phyloP scores from a whole-genome alignment of 176 grass and related monocot genomes.

The Coix lacrymajobi region DNA sequence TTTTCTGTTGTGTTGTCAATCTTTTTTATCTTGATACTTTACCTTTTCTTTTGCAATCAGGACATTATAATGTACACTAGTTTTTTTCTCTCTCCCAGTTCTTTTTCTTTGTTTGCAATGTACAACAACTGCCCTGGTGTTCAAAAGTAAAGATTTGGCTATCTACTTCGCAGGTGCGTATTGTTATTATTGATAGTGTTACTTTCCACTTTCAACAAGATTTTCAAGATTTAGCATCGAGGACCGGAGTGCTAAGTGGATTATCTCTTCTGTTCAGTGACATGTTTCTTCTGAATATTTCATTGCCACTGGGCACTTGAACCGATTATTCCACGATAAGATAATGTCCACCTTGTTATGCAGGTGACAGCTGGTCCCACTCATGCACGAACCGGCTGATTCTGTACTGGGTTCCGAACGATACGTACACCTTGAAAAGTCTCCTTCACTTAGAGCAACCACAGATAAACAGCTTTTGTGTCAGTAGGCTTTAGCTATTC shows the following conservation, averaged over 20 bases:
- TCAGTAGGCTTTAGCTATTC: too few relatives aligned
- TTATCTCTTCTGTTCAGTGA: conserved; percentile 2
- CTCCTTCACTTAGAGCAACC: conserved; percentile 73
- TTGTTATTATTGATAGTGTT: conserved; percentile 87
- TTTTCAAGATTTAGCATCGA: conserved; percentile 84
- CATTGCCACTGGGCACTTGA: not conserved
- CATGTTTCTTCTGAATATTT: conserved; percentile 7
- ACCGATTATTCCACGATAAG: not conserved
- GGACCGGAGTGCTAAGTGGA: conserved; percentile 78
- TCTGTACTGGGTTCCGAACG: conserved; percentile 75
- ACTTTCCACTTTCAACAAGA: conserved; percentile 98
- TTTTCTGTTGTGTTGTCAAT: not conserved
- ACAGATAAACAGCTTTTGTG: too few relatives aligned
- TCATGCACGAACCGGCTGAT: conserved; percentile 81
- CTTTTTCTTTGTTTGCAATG: not conserved
- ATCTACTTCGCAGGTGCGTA: conserved; percentile 54
- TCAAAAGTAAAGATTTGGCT: not conserved
- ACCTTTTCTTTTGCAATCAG: not conserved
- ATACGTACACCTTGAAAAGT: conserved; percentile 77
- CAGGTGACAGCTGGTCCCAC: conserved; percentile 97
- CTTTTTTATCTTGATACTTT: not conserved
- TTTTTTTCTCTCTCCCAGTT: not conserved
- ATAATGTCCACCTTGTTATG: conserved; percentile 7
- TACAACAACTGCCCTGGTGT: not conserved
- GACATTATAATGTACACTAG: not conserved